phyloP scores from a whole-genome alignment of 306 rosid genomes.

The Vigna mungo region DNA sequence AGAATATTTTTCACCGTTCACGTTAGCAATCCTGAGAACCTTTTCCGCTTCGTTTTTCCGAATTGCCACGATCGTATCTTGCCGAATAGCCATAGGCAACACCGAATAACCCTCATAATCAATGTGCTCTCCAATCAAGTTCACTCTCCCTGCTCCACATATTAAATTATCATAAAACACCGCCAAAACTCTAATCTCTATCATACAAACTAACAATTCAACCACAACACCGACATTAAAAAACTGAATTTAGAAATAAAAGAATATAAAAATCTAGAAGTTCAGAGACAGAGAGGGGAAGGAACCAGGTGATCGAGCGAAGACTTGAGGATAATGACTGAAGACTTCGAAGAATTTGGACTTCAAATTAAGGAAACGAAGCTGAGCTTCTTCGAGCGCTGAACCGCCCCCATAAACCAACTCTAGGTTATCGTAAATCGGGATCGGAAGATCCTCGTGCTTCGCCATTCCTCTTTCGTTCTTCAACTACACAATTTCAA shows the following conservation, averaged over 20 bases:
- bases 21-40: conserved; percentile 76
- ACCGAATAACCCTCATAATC: conserved; percentile 97
- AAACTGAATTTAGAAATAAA: background rate
- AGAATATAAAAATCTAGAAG: background rate
- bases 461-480: conserved; percentile 57
- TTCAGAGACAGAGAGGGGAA: background rate
- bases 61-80: conserved; percentile 86
- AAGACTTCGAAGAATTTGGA: conserved; percentile 66
- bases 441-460: conserved; percentile 90
- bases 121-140: conserved; percentile 97
- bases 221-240: background rate
- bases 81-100: conserved; percentile 98
- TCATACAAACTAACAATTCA: background rate
- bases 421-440: conserved; percentile 62
- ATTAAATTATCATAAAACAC: background rate
- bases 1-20: conserved; percentile 66
- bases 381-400: conserved; percentile 82
- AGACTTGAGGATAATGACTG: conserved; percentile 66
- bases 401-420: conserved; percentile 78
- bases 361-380: conserved; percentile 68
- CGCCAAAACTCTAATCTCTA: background rate
- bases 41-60: conserved; percentile 58
- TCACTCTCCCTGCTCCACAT: conserved; percentile 84
- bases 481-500: background rate
- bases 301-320: conserved; percentile 95